phyloP scores from a whole-genome alignment of 1,284 basidiomycete species.

The Trichosporon coremiiforme region DNA sequence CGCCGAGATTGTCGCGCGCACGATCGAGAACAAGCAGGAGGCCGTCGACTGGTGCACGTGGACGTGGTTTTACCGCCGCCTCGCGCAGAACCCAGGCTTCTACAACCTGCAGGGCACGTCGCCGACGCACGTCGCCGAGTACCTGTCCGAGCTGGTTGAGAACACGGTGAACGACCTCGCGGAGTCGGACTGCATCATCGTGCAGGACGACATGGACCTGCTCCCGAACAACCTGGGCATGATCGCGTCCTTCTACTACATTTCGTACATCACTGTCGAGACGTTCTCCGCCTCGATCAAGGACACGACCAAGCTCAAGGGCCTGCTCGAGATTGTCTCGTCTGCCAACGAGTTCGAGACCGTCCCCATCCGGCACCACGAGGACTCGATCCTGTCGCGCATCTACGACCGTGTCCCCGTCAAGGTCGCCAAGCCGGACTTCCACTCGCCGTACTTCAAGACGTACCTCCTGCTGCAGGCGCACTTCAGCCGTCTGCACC shows the following conservation, averaged over 20 bases:
- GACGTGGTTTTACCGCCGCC: slow-evolving; percentile 80
- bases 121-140: slow-evolving; percentile 89
- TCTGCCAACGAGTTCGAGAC: slow-evolving; percentile 95
- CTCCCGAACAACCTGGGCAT: slow-evolving; percentile 89
- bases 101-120: slow-evolving; percentile 93
- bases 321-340: slow-evolving; percentile 91
- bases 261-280: slow-evolving; percentile 87
- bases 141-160: slow-evolving; percentile 94
- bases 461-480: slow-evolving; percentile 95
- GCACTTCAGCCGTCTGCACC: slow-evolving; percentile 87
- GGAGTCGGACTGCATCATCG: slow-evolving; percentile 90
- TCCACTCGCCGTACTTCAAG: slow-evolving; percentile 95
- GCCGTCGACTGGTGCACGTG: slow-evolving; percentile 71
- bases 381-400: slow-evolving; percentile 75
- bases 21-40: slow-evolving; percentile 98
- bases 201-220: slow-evolving; percentile 92
- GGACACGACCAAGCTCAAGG: slow-evolving; percentile 96
- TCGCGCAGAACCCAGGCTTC: slow-evolving; percentile 85
- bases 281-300: slow-evolving; percentile 95
- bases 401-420: slow-evolving; percentile 98
- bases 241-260: slow-evolving; percentile 76
- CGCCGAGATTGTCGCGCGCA: slow-evolving; percentile 96
- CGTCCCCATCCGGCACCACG: slow-evolving; percentile 90
- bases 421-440: slow-evolving; percentile 84
- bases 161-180: slow-evolving; percentile 87